Base-by-base conservation (phyloP, 2,329 filamentous ascomycete genomes). In the Hymenoscyphus fraxineus region DNA sequence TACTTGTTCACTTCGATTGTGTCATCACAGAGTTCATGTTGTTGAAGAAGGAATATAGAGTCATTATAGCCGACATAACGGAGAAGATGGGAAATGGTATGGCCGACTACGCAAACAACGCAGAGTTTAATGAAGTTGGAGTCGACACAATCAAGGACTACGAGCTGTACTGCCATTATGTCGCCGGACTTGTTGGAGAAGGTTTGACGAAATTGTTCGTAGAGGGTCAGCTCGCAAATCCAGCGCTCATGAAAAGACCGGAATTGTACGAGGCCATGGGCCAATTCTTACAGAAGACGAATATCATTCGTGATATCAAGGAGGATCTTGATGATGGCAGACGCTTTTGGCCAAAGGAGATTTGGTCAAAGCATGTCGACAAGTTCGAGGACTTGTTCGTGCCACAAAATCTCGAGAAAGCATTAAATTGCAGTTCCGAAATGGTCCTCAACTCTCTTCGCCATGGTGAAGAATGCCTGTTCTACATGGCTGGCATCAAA, bases 41-140 rank as follows among this genome's bases (percentile, higher is more conserved):
- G 78, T 82, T 97, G 78, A 96, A 97, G 81, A 85, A 88, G 59
- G 86, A 85, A 63, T 98, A 99, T 80, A 86, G 85, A 77, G 85
- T 83, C 6, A 93, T 98, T 75, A 95, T 99, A 78, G 89, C 89
- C 78, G 94, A 98, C 72, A 97, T 98, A 75, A 92, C 93, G 39
- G 82, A 88, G 74, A 91, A 92, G 80, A 99, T 99, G 95, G 94
- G 93, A 68, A 93, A 98, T 74, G 95, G 95, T 71, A 99, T 99
- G 95, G 95, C 95, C 35, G 94, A 99, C 79, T 99, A 96, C 76
- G 91, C 86, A 51, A 83, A 90, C 70, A 95, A 96, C 73, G 88
- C 91, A 15, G 91, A 95, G 72, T 85, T 90, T 78, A 92, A 93
- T 72, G 81, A 85, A 69, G 87, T 92, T 65, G 92, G 92, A 58